Base-by-base conservation (phyloP, 352 stramenopile species). In the Pythium grandisporangium region DNA sequence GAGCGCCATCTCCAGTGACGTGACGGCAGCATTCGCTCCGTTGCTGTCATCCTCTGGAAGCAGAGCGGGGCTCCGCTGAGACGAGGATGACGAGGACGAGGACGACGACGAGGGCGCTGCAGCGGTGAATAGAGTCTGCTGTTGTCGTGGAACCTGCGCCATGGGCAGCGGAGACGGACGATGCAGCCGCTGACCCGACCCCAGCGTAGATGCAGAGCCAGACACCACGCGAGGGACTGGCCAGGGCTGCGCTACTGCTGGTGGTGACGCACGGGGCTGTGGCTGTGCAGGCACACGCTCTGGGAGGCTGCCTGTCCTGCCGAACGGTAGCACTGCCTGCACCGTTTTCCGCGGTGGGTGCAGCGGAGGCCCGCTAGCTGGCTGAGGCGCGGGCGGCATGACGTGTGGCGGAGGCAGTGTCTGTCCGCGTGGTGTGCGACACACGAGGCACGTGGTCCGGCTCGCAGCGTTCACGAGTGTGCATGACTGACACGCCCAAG, bases 311-410 rank as follows among this genome's bases (percentile, higher is more conserved):
- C 34, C 22, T 42, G 45, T 23, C 24, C 37, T 46, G 16, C 20
- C 33, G 27, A 88, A 88, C n/a, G 67, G 62, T 26, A 88, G 63
- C 39, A 61, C 80, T 24, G 68, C 65, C 42, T 88, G 75, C 19
- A 84, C 61, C 3, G 65, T 82, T 38, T 70, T 77, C 35, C 41
- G n/a, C n/a, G n/a, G n/a, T n/a, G n/a, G 10, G 27, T 32, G 27
- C 27, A 32, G 27, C 27, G 14, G 8, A 14, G 27, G 8, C 27
- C n/a, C n/a, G n/a, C n/a, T n/a, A n/a, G n/a, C n/a, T n/a, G n/a
- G 2, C 5, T 19, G 10, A 22, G 10, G 30, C 11, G 37, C 12
- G 30, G 5, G 22, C 19, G 21, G 7, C 22, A 25, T n/a, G 5
- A 25, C 21, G 13, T 14, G 26, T 14, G 37, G 4, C 5, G 38